These are phyloP conservation scores for Diaporthe caulivora DNA, from an alignment of 2,329 filamentous ascomycete species.

Conservation along the genomic window DNA sequence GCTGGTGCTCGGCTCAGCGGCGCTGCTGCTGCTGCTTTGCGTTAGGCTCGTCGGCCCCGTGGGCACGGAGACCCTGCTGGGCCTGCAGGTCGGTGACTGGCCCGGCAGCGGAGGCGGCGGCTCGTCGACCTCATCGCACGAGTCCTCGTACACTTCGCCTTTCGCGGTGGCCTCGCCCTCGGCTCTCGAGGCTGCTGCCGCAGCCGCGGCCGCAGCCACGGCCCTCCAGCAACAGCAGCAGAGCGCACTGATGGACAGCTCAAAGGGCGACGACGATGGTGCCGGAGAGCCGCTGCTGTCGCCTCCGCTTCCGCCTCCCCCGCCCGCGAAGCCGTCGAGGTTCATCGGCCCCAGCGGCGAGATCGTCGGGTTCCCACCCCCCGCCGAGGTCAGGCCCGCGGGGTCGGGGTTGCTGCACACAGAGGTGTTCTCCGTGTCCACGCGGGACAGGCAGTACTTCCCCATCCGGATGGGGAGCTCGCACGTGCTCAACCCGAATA, in stretches of 20 bases:
- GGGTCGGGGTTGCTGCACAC: constrained; percentile 44
- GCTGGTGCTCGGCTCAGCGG: constrained; percentile 24
- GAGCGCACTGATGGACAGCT: constrained; percentile 2
- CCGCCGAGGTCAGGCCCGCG: constrained; percentile 17
- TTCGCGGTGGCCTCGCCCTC: constrained; percentile 9
- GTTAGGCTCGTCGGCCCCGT: constrained; percentile 28
- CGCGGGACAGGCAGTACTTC: constrained; percentile 61
- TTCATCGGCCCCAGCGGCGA: constrained; percentile 29
- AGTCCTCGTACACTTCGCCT: constrained; percentile 2
- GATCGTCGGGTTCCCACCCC: constrained; percentile 26
- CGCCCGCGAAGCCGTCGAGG: background rate
- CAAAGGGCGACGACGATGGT: background rate
- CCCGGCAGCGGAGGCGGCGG: background rate
- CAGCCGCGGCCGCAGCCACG: no score
- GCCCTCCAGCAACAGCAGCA: constrained; percentile 1
- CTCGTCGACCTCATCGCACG: constrained; percentile 17
- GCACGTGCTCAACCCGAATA: constrained; percentile 65
- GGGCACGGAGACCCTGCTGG: constrained; percentile 6
- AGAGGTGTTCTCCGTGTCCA: constrained; percentile 61
- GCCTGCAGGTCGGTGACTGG: constrained; percentile 28
- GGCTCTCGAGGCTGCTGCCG: background rate
- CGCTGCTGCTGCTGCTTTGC: constrained; percentile 27
- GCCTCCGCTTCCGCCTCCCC: background rate
- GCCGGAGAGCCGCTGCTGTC: background rate
- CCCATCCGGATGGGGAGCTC: constrained; percentile 59